Base-by-base conservation (phyloP, 495 filamentous ascomycete genomes). In the Umbilicaria muhlenbergii region DNA sequence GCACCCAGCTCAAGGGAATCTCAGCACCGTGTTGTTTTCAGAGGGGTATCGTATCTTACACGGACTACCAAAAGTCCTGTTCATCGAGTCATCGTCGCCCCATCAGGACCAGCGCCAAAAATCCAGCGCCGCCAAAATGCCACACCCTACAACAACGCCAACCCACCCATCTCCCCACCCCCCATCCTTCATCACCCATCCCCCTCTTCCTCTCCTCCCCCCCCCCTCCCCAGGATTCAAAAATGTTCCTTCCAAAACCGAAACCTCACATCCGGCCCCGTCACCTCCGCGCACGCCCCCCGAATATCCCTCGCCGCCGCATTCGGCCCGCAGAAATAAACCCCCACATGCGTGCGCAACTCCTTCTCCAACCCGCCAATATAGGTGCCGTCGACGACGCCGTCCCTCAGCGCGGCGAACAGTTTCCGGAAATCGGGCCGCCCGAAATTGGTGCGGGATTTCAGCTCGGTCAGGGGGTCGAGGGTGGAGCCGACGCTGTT, bases 221-320 rank as follows among this genome's bases (percentile, higher is more conserved):
- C 8, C 24, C 8, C 24, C 24, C 24, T 28, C 24, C 5, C 24
- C 24, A 6, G 3, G 3, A 24, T 24, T 28, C 14, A 56, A 36
- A 74, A 81, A 70, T 99, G 87, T 64, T 99, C 91, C 66, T 96
- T 99, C 91, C 91, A 99, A 70, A 99, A 99, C 58, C 84, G 86
- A 67, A 96, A 99, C 44, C 74, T 74, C 43, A 98, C 83, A 49
- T 93, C 83, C 47, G 69, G 73, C 6, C 70, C 77, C 15, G 76
- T 83, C 6, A 80, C 77, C 36, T 61, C 53, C 52, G 75, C 79
- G 39, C 84, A 80, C 12, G 91, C 87, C 56, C 77, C 78, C 57
- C 77, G 77, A 53, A 99, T 95, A 56, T 88, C 76, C 51, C 86
- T 70, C 1, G 89, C 89, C 55, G 75, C 75, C n/a, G 70, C 66